Evolutionary conservation across 2,329 filamentous ascomycete genomes (phyloP), one percentile per base, ranked within the genome.

Genomic region (Ceratocystis huliohia): DNA sequence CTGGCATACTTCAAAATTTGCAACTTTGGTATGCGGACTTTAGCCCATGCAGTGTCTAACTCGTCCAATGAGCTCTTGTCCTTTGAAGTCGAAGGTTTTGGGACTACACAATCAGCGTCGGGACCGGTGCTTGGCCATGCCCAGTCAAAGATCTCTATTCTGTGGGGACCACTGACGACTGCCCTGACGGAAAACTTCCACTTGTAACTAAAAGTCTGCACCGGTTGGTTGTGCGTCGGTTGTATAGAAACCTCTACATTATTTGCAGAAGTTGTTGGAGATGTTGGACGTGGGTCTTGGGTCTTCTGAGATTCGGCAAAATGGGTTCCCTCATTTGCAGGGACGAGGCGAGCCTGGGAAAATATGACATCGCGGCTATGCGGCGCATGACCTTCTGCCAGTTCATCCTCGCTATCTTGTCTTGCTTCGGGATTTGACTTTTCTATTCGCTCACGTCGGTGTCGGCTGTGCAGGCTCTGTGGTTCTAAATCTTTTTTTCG

Each of bases 111-210:
- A 37, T 59, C 17, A 30, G 28, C 56, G 30, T 59, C 56, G n/a
- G 28, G 13, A 13, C 56, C 56, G 17, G 25, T 37, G 28, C 56
- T 59, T 8, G 56, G 56, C 56, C 56, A 37, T 20, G 33, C 44
- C 66, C 66, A 68, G 10, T 66, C 48, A 30, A 66, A 68, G 17
- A 64, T 37, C 28, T 68, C 61, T 33, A 64, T 37, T 15, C 48
- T 22, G 50, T 50, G 44, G 13, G 61, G 17, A 10, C 66, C 66
- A 25, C 59, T 57, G n/a, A 68, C 66, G n/a, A 45, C 66, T 41
- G 64, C 64, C 25, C 30, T 45, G 41, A 68, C 64, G 7, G 17
- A 22, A 37, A 66, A 65, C 17, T 20, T 33, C 20, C 28, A 50
- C 3, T 30, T 50, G 20, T 61, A 45, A 20, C 28, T 57, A 1